Percentiles rank a stretch among this genome's conserved stretches.
Conservation (phyloP, 148 eudicot species). For the Arbutus unedo region DNA sequence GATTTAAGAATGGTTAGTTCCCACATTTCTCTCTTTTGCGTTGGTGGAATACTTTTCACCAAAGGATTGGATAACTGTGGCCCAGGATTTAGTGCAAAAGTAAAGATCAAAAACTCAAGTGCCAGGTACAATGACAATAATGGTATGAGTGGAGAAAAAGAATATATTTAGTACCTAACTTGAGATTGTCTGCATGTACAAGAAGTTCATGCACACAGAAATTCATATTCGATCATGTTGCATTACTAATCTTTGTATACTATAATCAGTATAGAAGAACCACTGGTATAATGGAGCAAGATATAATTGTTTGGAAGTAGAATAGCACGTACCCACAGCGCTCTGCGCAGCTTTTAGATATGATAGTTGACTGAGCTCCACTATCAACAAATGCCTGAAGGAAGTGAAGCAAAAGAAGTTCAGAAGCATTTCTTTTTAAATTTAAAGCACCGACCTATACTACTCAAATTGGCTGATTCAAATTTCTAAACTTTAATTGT, state of each 20-base stretch:
- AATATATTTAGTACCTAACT: not conserved
- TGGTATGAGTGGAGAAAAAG: not conserved
- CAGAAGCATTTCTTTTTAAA: not conserved
- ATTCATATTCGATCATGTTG: not conserved
- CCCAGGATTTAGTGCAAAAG: not conserved
- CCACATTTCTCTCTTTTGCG: not conserved
- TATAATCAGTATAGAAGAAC: not conserved
- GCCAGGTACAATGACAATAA: not conserved
- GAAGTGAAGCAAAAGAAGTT: slow-evolving; percentile 7
- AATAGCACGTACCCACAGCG: slow-evolving; percentile 83
- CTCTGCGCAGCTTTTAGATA: slow-evolving; percentile 95
- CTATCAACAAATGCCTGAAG: slow-evolving; percentile 96
- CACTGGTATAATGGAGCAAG: not conserved
- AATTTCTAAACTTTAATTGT: not conserved
- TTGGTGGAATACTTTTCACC: not conserved
- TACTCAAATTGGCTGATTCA: slow-evolving; percentile 7
- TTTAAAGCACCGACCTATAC: not conserved
- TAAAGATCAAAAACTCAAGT: not conserved
- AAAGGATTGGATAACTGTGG: not conserved
- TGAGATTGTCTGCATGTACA: not conserved
- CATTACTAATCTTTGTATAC: not conserved
- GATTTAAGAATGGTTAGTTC: slow-evolving; percentile 1
- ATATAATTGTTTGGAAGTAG: not conserved
- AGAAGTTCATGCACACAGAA: not conserved
- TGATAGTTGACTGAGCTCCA: slow-evolving; percentile 98